Evolutionary conservation across 495 filamentous ascomycete genomes (phyloP), one percentile per base, ranked within the genome.

Genomic region (Amphirosellinia nigrospora): DNA sequence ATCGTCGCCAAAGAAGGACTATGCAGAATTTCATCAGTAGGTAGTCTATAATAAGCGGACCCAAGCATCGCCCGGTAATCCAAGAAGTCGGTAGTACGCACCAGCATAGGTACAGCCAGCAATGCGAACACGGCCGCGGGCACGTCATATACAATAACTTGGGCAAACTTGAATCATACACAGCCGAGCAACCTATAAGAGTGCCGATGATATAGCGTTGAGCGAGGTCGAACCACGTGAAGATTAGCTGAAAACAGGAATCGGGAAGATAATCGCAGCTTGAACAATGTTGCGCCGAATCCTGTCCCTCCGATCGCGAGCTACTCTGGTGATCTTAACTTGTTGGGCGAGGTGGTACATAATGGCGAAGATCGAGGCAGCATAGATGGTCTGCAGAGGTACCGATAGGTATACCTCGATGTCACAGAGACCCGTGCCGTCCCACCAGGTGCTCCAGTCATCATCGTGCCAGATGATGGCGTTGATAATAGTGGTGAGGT

Each of bases 381-480:
- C 84, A 64, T 86, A 87, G 52, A 84, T 79, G 7, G 88, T 90
- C 60, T 90, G 85, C 67, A 90, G 80, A 23, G 80, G 74, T 43
- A 66, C 81, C 56, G 63, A 65, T 45, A 94, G 59, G 74, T 94
- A 93, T 61, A 88, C 85, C 77, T 97, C 86, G 32, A 98, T 76
- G 79, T 99, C 96, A 75, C 96, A 99, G 69, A 94, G 88, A 1
- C 89, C 91, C 4, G 81, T 74, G 26, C 96, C 96, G 65, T 86
- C 82, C 85, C 86, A 98, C 90, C 92, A 94, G 6, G 73, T 77
- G 0, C 76, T 73, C 46, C 89, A 81, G 72, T 95, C 83, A 77
- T 96, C 89, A 19, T 84, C 87, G 30, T 87, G 88, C 96, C 96
- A 99, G 65, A 97, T 86, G 46, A 96, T 74, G 11, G 92, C 84